phyloP scores from a whole-genome alignment of 805 yeast genomes.

The Pichia cephalocereana region DNA sequence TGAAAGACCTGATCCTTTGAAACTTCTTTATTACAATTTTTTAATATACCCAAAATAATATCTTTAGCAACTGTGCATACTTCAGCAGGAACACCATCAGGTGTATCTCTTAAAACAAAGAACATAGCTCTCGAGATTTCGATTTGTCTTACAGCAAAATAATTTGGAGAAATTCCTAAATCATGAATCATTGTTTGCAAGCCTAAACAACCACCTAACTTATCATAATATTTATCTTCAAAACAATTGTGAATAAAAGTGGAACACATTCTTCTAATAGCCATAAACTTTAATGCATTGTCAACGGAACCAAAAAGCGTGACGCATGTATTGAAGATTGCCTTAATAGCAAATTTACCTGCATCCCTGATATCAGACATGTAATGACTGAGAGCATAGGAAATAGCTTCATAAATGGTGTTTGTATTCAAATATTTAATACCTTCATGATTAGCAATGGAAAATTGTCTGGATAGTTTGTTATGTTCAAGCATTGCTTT shows the following conservation, averaged over 20 bases:
- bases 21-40: slow-evolving; percentile 54
- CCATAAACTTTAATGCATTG: slow-evolving; percentile 60
- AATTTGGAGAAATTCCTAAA: slow-evolving; percentile 53
- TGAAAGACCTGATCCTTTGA: slow-evolving; percentile 54
- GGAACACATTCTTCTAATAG: slow-evolving; percentile 67
- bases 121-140: slow-evolving; percentile 82
- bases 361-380: slow-evolving; percentile 57
- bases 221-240: slow-evolving; percentile 77
- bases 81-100: slow-evolving; percentile 74
- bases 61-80: slow-evolving; percentile 66
- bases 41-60: slow-evolving; percentile 54
- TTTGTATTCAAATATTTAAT: slow-evolving; percentile 57
- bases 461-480: slow-evolving; percentile 59
- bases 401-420: slow-evolving; percentile 64
- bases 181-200: slow-evolving; percentile 64
- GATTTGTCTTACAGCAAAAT: slow-evolving; percentile 71
- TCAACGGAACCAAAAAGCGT: slow-evolving; percentile 59
- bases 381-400: slow-evolving; percentile 73
- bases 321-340: slow-evolving; percentile 51
- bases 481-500: slow-evolving; percentile 61
- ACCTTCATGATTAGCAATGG: slow-evolving; percentile 75
- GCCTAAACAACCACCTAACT: slow-evolving; percentile 86
- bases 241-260: slow-evolving; percentile 87
- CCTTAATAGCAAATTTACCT: slow-evolving; percentile 59
- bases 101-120: slow-evolving; percentile 84